Conservation (phyloP, 306 rosid species). For the Aeschynomene evenia region DNA sequence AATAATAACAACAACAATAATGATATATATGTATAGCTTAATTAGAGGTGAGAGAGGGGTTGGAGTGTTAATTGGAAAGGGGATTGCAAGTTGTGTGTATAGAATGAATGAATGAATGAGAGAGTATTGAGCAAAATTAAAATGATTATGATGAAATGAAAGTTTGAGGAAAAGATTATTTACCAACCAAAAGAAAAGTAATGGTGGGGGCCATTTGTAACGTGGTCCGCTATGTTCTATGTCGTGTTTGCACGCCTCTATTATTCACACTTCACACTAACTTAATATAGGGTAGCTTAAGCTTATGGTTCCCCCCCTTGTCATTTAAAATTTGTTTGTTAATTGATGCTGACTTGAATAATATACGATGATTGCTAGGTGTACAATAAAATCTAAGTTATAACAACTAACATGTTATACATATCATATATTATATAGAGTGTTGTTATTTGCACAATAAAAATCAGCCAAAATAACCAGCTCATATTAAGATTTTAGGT, state of each 20-base stretch:
- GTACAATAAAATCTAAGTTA: too few relatives aligned
- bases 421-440: too few relatives aligned
- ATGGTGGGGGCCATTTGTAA: slow-evolving; percentile 44
- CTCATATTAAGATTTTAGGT: too few relatives aligned
- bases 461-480: too few relatives aligned
- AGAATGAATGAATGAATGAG: not conserved
- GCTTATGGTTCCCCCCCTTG: slow-evolving; percentile 11
- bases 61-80: slow-evolving; percentile 34
- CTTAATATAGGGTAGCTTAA: slow-evolving; percentile 12
- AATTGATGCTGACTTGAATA: slow-evolving; percentile 16
- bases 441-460: too few relatives aligned
- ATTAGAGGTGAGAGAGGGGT: not conserved
- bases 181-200: too few relatives aligned
- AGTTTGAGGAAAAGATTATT: slow-evolving; percentile 31
- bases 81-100: slow-evolving; percentile 13
- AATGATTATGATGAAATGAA: slow-evolving; percentile 26
- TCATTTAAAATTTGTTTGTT: slow-evolving; percentile 3
- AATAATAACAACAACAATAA: too few relatives aligned
- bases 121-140: not conserved
- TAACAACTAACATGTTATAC: too few relatives aligned
- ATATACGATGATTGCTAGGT: too few relatives aligned
- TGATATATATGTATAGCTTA: not conserved
- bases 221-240: slow-evolving; percentile 67
- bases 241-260: slow-evolving; percentile 96
- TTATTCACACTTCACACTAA: slow-evolving; percentile 19